These are phyloP conservation scores for Aspergillus oerlinghausenensis DNA, from an alignment of 2,329 filamentous ascomycete genomes.

Conservation along the genomic window DNA sequence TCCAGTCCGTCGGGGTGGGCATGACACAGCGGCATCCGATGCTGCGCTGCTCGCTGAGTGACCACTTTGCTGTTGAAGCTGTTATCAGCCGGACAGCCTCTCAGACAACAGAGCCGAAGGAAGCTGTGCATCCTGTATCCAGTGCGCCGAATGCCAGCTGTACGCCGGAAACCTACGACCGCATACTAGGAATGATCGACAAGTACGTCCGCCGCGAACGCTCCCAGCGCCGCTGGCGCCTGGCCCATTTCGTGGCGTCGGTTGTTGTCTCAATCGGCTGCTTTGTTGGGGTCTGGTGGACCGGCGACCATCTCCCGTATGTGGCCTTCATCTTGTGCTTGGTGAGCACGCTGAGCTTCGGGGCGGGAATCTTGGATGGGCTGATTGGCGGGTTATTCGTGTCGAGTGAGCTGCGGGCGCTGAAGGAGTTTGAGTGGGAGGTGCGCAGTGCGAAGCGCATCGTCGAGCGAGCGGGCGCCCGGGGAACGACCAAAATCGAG, in stretches of 20 bases:
- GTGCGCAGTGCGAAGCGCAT: slow-evolving; percentile 57
- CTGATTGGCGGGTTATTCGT: slow-evolving; percentile 85
- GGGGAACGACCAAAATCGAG: not conserved
- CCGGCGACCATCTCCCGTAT: slow-evolving; percentile 59
- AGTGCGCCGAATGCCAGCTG: slow-evolving; percentile 25
- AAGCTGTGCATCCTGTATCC: slow-evolving; percentile 1
- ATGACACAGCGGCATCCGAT: slow-evolving; percentile 78
- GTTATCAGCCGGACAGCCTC: slow-evolving; percentile 54
- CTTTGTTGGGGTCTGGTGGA: slow-evolving; percentile 81
- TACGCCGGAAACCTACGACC: slow-evolving; percentile 58
- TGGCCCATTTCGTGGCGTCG: slow-evolving; percentile 67
- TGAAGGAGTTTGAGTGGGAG: slow-evolving; percentile 94
- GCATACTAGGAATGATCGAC: slow-evolving; percentile 67
- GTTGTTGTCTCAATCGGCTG: slow-evolving; percentile 67
- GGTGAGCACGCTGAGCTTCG: slow-evolving; percentile 70
- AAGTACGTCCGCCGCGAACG: slow-evolving; percentile 68
- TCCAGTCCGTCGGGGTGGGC: slow-evolving; percentile 67
- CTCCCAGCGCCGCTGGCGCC: slow-evolving; percentile 65
- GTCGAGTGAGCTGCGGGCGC: slow-evolving; percentile 70
- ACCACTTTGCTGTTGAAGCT: slow-evolving; percentile 88
- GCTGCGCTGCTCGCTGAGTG: slow-evolving; percentile 80
- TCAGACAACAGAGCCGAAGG: slow-evolving; percentile 2
- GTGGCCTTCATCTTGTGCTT: slow-evolving; percentile 77
- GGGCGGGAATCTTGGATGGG: slow-evolving; percentile 74
- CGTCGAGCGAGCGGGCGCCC: not conserved